These are phyloP conservation scores for Diaporthe capsici DNA, from an alignment of 2,329 filamentous ascomycete genomes.

Conservation along the genomic window DNA sequence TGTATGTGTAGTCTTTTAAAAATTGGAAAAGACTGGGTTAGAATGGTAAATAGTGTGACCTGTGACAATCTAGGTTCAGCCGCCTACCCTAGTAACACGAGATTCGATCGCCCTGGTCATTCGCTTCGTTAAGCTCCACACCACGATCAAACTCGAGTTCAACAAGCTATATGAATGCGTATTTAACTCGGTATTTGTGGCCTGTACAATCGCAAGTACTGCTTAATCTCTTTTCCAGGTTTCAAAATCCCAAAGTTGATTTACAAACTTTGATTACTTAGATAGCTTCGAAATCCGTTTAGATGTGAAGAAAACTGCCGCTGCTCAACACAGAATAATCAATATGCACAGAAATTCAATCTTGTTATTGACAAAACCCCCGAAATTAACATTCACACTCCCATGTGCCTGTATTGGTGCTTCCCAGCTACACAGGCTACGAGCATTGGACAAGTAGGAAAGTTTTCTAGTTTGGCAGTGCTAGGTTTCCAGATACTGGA, in stretches of 20 bases:
- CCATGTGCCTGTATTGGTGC: neutral
- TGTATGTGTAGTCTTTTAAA: neutral
- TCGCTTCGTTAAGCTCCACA: neutral
- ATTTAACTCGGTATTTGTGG: neutral
- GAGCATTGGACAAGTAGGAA: neutral
- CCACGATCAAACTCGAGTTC: neutral
- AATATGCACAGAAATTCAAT: neutral
- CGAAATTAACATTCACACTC: neutral
- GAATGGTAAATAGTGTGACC: too few relatives aligned
- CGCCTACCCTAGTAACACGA: neutral
- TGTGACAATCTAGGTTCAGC: neutral
- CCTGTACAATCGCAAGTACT: neutral
- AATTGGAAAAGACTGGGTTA: neutral
- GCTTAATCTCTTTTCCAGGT: neutral
- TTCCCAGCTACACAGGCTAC: neutral
- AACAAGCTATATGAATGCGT: neutral
- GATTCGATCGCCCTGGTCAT: neutral
- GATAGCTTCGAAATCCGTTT: neutral
- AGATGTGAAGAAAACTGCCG: neutral
- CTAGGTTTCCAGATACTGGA: constrained; percentile 9
- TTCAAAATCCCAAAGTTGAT: neutral
- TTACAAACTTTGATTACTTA: neutral
- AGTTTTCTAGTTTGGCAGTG: neutral
- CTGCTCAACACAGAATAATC: neutral
- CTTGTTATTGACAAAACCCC: neutral